Conservation (phyloP, 2,329 filamentous ascomycete genomes). For the Pyrenochaeta sp. region DNA sequence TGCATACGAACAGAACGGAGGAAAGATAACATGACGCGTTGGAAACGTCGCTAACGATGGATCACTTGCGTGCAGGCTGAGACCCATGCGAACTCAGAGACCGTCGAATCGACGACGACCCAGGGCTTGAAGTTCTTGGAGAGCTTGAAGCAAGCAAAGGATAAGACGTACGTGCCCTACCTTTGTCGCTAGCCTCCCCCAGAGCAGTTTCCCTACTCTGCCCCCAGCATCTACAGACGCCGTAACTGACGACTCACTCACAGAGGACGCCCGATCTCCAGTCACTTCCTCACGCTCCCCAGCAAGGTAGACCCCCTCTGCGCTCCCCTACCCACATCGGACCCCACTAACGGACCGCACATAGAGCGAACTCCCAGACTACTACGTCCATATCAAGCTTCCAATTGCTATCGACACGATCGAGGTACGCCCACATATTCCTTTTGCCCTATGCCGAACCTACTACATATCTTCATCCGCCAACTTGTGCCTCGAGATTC, state of each 20-base stretch:
- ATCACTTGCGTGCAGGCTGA: constrained; percentile 37
- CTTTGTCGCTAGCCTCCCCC: constrained; percentile 3
- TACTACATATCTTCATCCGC: not conserved
- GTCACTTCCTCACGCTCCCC: constrained; percentile 77
- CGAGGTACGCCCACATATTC: constrained; percentile 59
- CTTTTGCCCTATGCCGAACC: not conserved
- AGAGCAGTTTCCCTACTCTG: constrained; percentile 5
- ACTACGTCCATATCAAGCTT: constrained; percentile 79
- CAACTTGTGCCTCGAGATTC: not conserved
- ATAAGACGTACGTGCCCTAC: constrained; percentile 74
- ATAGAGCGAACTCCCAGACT: constrained; percentile 71
- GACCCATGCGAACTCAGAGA: constrained; percentile 58
- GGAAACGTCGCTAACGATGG: constrained; percentile 36
- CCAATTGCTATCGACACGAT: constrained; percentile 81
- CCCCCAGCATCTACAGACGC: not conserved
- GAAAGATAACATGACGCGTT: not conserved
- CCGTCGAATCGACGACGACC: constrained; percentile 72
- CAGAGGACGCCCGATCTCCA: constrained; percentile 75
- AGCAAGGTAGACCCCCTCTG: constrained; percentile 56
- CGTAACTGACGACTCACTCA: constrained; percentile 32
- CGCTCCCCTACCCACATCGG: constrained; percentile 14
- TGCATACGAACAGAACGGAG: constrained; percentile 17
- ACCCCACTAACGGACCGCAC: constrained; percentile 25
- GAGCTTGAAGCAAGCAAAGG: constrained; percentile 76
- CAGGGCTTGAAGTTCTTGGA: constrained; percentile 78